phyloP scores from a whole-genome alignment of 2,329 filamentous ascomycete genomes.

The Podosphaera xanthii region DNA sequence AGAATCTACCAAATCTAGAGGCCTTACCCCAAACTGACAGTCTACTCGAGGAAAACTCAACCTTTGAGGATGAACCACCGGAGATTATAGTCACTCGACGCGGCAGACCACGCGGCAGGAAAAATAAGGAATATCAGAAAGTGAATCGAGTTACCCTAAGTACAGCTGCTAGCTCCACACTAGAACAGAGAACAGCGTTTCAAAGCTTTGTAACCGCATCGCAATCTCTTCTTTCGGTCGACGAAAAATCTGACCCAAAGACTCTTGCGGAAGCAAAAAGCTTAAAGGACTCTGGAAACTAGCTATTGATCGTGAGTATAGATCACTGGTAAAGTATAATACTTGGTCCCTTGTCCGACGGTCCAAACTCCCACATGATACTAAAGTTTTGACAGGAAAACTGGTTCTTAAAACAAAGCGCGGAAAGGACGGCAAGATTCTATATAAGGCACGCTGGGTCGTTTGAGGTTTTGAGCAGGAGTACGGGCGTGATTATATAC shows the following conservation, averaged over 20 bases:
- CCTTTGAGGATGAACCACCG: not conserved
- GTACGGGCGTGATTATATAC: no score
- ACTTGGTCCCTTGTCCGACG: not conserved
- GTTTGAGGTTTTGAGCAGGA: not conserved
- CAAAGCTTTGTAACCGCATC: not conserved
- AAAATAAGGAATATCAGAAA: slow-evolving; percentile 1
- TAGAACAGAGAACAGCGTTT: not conserved
- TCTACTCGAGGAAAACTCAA: no score
- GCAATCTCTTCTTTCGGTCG: not conserved
- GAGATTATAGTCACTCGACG: not conserved
- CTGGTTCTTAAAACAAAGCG: not conserved
- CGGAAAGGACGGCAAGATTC: not conserved
- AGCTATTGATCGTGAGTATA: not conserved
- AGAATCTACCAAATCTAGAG: not conserved
- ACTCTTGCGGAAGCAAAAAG: slow-evolving; percentile 1
- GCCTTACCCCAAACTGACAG: no score
- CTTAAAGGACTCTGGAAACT: not conserved
- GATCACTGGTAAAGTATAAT: not conserved
- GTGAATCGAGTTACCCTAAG: not conserved
- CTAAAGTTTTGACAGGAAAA: not conserved
- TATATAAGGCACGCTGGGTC: not conserved
- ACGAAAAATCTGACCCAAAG: not conserved
- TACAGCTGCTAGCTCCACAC: not conserved
- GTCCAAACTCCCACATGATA: not conserved
- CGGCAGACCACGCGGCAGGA: not conserved